Conservation (phyloP, 208 protist species). For the Leishmania gerbilli region DNA sequence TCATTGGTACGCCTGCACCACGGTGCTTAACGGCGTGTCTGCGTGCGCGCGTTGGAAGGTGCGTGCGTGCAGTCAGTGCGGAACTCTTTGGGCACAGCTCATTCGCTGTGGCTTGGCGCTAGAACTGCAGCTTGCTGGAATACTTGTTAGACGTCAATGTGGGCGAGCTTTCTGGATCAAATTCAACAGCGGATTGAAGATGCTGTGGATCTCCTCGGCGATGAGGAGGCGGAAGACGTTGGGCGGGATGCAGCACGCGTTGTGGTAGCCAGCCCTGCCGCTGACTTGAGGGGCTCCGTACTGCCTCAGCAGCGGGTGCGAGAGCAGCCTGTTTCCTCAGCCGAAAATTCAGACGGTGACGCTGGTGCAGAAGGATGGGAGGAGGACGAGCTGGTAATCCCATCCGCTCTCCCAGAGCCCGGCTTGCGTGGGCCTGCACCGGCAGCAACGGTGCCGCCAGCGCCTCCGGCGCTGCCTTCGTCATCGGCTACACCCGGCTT, state of each 20-base stretch:
- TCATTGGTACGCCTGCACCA: not conserved
- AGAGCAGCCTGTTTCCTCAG: slow-evolving; percentile 1
- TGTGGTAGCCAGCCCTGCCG: not conserved
- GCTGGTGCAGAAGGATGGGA: slow-evolving; percentile 4
- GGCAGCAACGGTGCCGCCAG: not conserved
- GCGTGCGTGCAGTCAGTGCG: not conserved
- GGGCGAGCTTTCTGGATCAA: slow-evolving; percentile 48
- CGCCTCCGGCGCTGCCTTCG: not conserved
- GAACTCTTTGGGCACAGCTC: not conserved
- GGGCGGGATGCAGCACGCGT: not conserved
- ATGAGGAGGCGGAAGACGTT: slow-evolving; percentile 40
- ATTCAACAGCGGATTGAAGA: slow-evolving; percentile 75
- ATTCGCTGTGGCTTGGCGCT: not conserved
- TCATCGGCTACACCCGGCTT: not conserved
- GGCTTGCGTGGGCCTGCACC: not conserved
- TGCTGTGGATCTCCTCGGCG: slow-evolving; percentile 44
- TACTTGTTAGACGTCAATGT: slow-evolving; percentile 10
- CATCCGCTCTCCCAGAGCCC: not conserved
- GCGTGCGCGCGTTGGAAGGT: not conserved
- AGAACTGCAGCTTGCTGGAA: not conserved
- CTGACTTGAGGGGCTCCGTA: not conserved
- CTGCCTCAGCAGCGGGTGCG: not conserved
- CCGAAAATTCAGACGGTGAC: not conserved
- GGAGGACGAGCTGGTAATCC: not conserved
- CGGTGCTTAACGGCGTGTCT: slow-evolving; percentile 6